Evolutionary conservation across 1,284 basidiomycete species (phyloP), one percentile per base, ranked within the genome.

Genomic region (Leccinum subspadiceum): DNA sequence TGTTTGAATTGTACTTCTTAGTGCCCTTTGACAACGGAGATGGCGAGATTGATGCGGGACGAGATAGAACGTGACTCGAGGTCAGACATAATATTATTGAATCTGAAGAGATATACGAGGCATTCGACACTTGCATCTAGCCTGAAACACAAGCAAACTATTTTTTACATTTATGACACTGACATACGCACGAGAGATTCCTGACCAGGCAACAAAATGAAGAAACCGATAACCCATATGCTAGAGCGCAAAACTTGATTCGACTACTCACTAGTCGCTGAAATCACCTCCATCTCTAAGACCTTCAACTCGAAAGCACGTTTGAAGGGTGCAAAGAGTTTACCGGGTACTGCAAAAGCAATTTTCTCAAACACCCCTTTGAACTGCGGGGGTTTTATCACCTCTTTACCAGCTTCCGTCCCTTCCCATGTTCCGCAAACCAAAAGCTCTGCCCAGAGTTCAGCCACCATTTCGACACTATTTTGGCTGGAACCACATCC

Each of bases 371-470:
- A 82, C 2, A 75, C 70, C 52, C 76, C 67, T 61, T 73, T 75
- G 67, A 79, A 81, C 57, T 72, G 69, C 48, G 77, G 74, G 3
- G 60, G 61, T 37, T 44, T 55, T 39, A 29, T 54, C 51, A 62
- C 64, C 20, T 62, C 70, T 64, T 69, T 64, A 20, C 60, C 51
- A 51, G 55, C 64, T 26, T 60, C 61, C 20, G 48, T 65, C 55
- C 54, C 65, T 53, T 70, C 69, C 8, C 59, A 54, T 17, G 70
- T 70, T n/a, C 79, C 78, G 37, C 75, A 79, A 6, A 76, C 76
- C 22, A 83, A 70, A 1, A 84, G 67, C 68, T 83, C 81, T 13
- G 82, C 76, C 77, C 76, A 78, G 22, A 78, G 70, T 51, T 74
- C 69, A 20, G 76, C 76, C n/a, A 78, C 69, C 68, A 68, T 73